Evolutionary conservation across 1,284 basidiomycete species (phyloP), one percentile per base, ranked within the genome.

Genomic region (Ustanciosporium gigantosporum): DNA sequence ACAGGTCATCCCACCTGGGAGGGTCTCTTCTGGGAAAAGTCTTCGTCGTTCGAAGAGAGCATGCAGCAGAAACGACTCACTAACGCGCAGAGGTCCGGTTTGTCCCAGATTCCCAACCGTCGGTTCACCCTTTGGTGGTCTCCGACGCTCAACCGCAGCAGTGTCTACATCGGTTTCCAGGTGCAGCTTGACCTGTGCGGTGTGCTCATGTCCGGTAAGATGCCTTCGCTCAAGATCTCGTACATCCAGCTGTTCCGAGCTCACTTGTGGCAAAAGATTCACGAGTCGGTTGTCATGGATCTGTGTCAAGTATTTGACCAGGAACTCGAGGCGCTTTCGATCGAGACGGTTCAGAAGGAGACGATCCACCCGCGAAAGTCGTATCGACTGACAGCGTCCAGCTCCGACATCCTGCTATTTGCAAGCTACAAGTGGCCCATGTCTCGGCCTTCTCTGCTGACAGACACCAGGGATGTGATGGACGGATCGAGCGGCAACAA

Each of bases 91-190:
- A 87, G 91, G 37, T 95, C 91, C 31, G 92, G 93, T 88, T 81
- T 96, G 32, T 92, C 91, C 78, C 93, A 98, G 79, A 96, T 99
- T 78, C 95, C 95, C 6, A 99, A 98, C 79, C 92, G 95, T 86
- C 89, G 94, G n/a, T 98, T 98, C 82, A 98, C 93, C 3, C 84
- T 98, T 5, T 99, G 95, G 95, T 99, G 94, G 94, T 92, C 89
- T 76, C 92, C 92, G 16, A 81, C 80, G 5, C 92, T 97, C 82
- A 97, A 97, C 81, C 89, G 93, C 65, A 92, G 93, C 46, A 98
- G 97, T 77, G 92, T 97, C 79, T 97, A 97, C 77, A 92, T 97
- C 77, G 95, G 94, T 85, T 98, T 98, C 88, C 95, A 98, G 80
- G 95, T 98, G 17, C 95, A 97, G 76, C 85, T 97, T 40, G 94